Evolutionary conservation across 345 rosid species (phyloP), one percentile per base, ranked within the genome.

Genomic region (Cardamine resedifolia): DNA sequence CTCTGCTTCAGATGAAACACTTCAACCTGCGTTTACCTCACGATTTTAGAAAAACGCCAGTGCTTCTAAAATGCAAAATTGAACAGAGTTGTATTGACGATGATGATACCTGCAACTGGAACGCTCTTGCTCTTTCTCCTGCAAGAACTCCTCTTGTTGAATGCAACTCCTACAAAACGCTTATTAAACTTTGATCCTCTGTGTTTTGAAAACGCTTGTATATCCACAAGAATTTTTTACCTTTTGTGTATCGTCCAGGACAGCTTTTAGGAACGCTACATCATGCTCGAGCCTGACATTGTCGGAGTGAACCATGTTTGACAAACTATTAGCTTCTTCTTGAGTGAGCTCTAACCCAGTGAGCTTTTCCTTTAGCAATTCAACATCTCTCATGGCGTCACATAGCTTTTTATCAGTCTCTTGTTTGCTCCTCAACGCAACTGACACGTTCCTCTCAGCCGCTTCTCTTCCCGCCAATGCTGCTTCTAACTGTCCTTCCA

Each of bases 211-310:
- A 47, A 66, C 27, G 23, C 47, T 76, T 16, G 49, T 55, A 6
- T 26, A 59, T 58, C 23, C 19, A 30, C 43, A 20, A 14, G 61
- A 63, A 14, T 18, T 4, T 49, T 38, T 8, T 80, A 95, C 98
- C 98, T 95, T 95, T 68, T 92, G 98, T 15, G 97, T 90, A 66
- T 95, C 99, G 38, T 92, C 97, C 66, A 95, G 74, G 66, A 95
- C 90, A 14, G 99, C 99, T 88, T 90, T 91, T 6, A 95, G 88
- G 79, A 91, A 95, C 60, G 99, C 99, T 31, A 91, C 90, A 26
- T 91, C 99, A 68, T 95, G 99, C 83, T 95, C 99, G 4, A 95
- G 98, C 85, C 97, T 88, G 14, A 91, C 94, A 53, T 95, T 95
- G 84, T 95, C 94, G 0, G 97, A 86, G 74, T 95, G 98, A 79